Conservation (phyloP, 2,329 filamentous ascomycete genomes). For the Raffaelea arxii region DNA sequence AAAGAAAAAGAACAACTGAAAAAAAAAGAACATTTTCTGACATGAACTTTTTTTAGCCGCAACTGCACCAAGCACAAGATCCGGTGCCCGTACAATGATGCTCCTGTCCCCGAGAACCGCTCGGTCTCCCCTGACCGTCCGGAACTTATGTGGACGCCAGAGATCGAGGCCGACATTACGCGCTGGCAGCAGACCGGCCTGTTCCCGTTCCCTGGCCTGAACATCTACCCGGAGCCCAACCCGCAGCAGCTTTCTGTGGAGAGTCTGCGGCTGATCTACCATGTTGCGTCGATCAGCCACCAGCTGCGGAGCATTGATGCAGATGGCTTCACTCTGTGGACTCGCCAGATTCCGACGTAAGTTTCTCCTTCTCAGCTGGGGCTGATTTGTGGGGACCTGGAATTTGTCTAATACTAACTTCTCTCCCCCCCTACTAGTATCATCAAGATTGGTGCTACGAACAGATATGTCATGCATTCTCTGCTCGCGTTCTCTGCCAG, state of each 20-base stretch:
- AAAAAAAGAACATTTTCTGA: no score
- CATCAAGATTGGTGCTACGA: conserved; percentile 69
- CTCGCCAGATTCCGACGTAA: conserved; percentile 84
- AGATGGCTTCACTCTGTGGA: conserved; percentile 84
- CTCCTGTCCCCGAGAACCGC: conserved; percentile 56
- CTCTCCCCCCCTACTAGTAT: no score
- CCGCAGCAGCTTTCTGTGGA: conserved; percentile 65
- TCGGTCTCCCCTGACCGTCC: conserved; percentile 52
- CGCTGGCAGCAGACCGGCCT: conserved; percentile 76
- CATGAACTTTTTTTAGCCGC: conserved; percentile 50
- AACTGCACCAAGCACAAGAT: conserved; percentile 99
- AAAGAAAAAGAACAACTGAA: no score
- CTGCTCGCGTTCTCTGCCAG: conserved; percentile 90
- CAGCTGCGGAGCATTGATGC: conserved; percentile 70
- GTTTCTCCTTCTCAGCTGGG: no score
- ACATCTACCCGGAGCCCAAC: conserved; percentile 64
- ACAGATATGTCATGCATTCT: conserved; percentile 88
- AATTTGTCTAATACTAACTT: conserved; percentile 20
- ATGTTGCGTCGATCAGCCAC: conserved; percentile 76
- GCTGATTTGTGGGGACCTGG: background rate
- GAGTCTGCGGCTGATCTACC: conserved; percentile 81
- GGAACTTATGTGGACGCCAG: conserved; percentile 74
- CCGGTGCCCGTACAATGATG: conserved; percentile 94
- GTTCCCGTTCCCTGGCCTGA: conserved; percentile 76
- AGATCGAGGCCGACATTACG: conserved; percentile 72